Percentiles rank a stretch among this genome's conserved stretches.
These are phyloP conservation scores for Yamadazyma aaseri DNA, from an alignment of 1,139 yeast genomes.

Conservation along the genomic window DNA sequence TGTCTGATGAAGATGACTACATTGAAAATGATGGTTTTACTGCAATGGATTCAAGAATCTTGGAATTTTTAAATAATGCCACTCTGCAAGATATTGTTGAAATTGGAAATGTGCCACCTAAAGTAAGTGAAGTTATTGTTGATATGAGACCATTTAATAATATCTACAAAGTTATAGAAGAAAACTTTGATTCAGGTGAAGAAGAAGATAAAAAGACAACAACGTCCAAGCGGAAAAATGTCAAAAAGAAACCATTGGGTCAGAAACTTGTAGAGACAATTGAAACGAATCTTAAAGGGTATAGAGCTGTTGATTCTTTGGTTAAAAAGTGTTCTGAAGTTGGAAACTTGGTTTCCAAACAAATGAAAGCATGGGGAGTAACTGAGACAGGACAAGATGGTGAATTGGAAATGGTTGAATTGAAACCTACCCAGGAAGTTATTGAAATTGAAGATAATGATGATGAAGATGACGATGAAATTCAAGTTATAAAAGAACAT, in stretches of 20 bases:
- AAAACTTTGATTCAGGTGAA: constrained; percentile 36
- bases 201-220: constrained; percentile 22
- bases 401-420: constrained; percentile 52
- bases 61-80: constrained; percentile 78
- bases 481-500: constrained; percentile 22
- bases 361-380: constrained; percentile 87
- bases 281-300: constrained; percentile 72
- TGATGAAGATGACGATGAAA: constrained; percentile 37
- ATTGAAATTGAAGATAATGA: constrained; percentile 23
- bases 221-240: constrained; percentile 33
- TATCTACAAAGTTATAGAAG: constrained; percentile 57
- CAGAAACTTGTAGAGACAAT: constrained; percentile 74
- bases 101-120: constrained; percentile 68
- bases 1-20: constrained; percentile 42
- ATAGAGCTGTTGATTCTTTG: constrained; percentile 89
- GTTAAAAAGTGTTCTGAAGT: constrained; percentile 80
- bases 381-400: constrained; percentile 61
- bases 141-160: constrained; percentile 64
- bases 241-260: constrained; percentile 61
- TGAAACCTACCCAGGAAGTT: constrained; percentile 30
- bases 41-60: constrained; percentile 58
- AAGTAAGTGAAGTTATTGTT: constrained; percentile 62
- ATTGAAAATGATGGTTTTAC: constrained; percentile 43
- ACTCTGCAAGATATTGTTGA: constrained; percentile 75
- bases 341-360: constrained; percentile 67